Percentiles rank a stretch among this genome's conserved stretches.
Evolutionary conservation across 768 basidiomycete species (phyloP).

Genomic region (Mycena crocata): DNA sequence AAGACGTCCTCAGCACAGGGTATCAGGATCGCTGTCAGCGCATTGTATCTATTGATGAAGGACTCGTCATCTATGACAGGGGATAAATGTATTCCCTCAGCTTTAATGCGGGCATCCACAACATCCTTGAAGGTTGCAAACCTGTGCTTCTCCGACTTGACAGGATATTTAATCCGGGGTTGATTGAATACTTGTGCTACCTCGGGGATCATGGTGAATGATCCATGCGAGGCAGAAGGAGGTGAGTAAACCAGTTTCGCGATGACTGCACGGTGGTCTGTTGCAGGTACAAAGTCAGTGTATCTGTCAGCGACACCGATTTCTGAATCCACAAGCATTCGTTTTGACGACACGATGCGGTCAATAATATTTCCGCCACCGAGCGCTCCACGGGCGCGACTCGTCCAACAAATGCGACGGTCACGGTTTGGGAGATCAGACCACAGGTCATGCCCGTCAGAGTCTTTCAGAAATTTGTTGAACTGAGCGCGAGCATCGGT

Average conservation of each 20-base stretch:
- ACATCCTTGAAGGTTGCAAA: neutral
- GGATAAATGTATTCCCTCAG: neutral
- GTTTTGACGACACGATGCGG: neutral
- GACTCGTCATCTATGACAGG: neutral
- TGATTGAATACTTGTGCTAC: slow-evolving; percentile 1
- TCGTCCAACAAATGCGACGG: neutral
- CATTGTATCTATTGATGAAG: slow-evolving; percentile 4
- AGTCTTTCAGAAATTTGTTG: neutral
- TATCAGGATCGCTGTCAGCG: neutral
- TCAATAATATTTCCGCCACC: slow-evolving; percentile 17
- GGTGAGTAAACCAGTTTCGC: neutral
- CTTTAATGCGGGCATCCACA: neutral
- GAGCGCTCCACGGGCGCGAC: neutral
- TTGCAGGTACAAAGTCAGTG: slow-evolving; percentile 10
- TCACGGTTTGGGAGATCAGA: slow-evolving; percentile 1
- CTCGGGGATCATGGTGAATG: neutral
- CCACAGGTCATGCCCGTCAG: slow-evolving; percentile 5
- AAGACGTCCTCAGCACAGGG: slow-evolving; percentile 7
- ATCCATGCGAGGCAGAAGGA: neutral
- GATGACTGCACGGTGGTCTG: slow-evolving; percentile 12
- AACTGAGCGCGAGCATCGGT: slow-evolving; percentile 7
- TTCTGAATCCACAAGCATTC: slow-evolving; percentile 2
- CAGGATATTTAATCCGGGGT: slow-evolving; percentile 9
- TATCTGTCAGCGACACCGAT: slow-evolving; percentile 7
- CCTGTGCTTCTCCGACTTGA: neutral